Evolutionary conservation across 306 rosid species (phyloP).

Genomic region (Datisca glomerata): DNA sequence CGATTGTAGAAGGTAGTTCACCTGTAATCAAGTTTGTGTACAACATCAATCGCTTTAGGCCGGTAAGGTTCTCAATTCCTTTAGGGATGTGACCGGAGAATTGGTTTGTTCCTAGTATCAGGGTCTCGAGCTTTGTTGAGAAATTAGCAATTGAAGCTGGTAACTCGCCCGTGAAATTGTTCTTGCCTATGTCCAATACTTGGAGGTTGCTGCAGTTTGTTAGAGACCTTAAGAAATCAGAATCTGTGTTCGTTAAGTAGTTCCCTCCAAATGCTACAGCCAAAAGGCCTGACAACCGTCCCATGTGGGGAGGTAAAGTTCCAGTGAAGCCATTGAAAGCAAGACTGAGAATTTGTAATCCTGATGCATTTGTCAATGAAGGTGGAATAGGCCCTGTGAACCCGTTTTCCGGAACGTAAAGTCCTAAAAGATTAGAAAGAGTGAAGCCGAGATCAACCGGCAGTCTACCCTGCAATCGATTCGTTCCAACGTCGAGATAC

Average conservation of each 20-base stretch:
- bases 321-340: slow-evolving; percentile 21
- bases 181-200: not conserved
- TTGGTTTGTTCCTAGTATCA: not conserved
- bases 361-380: slow-evolving; percentile 31
- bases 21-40: slow-evolving; percentile 1
- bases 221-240: slow-evolving; percentile 3
- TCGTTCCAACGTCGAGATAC: slow-evolving; percentile 12
- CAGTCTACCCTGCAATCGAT: slow-evolving; percentile 29
- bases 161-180: slow-evolving; percentile 2
- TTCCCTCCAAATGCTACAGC: slow-evolving; percentile 2
- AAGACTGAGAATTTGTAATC: slow-evolving; percentile 17
- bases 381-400: slow-evolving; percentile 31
- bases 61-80: slow-evolving; percentile 1
- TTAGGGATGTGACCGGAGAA: not conserved
- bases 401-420: slow-evolving; percentile 20
- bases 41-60: not conserved
- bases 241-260: slow-evolving; percentile 2
- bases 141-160: slow-evolving; percentile 5
- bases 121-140: not conserved
- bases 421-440: slow-evolving; percentile 26
- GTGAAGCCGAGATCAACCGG: slow-evolving; percentile 29
- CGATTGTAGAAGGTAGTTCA: slow-evolving; percentile 4
- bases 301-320: slow-evolving; percentile 22
- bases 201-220: slow-evolving; percentile 1
- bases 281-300: slow-evolving; percentile 15